Conservation (phyloP, 2,329 filamentous ascomycete genomes). For the Juglanconis sp. region DNA sequence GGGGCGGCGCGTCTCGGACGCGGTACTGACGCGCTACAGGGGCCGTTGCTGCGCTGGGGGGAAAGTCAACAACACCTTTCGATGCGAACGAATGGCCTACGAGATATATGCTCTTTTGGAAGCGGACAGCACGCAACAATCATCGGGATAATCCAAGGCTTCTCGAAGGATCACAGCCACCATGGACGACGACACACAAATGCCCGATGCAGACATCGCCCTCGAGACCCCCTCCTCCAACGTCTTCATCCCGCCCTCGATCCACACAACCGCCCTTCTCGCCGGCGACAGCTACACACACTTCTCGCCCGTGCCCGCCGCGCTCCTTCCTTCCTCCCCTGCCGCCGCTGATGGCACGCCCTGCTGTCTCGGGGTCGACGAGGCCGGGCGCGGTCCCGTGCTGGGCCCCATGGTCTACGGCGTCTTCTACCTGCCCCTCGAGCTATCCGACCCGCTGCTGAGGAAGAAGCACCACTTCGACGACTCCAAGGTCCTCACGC, state of each 20-base stretch:
- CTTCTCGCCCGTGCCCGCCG: conserved; percentile 65
- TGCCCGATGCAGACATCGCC: conserved; percentile 31
- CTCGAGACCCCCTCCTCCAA: conserved; percentile 31
- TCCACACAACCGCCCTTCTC: conserved; percentile 55
- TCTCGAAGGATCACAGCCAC: conserved; percentile 1
- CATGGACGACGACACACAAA: conserved; percentile 34
- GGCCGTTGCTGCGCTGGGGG: neutral
- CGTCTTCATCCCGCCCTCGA: conserved; percentile 66
- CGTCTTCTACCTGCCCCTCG: conserved; percentile 71
- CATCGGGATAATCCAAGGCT: neutral
- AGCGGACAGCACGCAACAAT: neutral
- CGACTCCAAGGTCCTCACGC: conserved; percentile 89
- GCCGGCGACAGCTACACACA: conserved; percentile 67
- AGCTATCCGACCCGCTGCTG: conserved; percentile 69
- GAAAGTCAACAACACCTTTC: neutral
- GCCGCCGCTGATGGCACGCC: conserved; percentile 39
- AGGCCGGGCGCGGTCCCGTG: conserved; percentile 92
- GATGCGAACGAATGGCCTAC: no score
- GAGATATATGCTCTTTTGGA: neutral
- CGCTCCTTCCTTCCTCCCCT: conserved; percentile 45
- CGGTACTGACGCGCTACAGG: neutral
- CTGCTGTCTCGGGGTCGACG: conserved; percentile 85
- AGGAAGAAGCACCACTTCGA: conserved; percentile 81
- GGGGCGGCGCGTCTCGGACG: neutral
- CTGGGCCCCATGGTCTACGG: conserved; percentile 76